Evolutionary conservation across 495 filamentous ascomycete species (phyloP).

Genomic region (Xylaria cubensis): DNA sequence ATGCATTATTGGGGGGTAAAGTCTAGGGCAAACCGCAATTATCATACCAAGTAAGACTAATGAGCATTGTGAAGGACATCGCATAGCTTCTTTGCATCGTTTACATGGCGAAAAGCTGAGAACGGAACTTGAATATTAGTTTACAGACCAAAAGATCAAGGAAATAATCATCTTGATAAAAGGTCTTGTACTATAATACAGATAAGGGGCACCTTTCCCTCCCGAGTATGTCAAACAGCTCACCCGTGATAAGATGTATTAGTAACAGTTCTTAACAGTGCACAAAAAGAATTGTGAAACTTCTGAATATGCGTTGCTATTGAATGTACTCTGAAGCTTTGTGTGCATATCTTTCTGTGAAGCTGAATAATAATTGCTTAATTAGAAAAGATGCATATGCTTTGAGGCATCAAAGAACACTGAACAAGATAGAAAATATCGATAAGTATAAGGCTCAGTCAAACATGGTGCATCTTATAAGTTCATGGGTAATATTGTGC

Average conservation of each 20-base stretch:
- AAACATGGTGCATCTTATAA: constrained; percentile 3
- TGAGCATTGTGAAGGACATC: neutral
- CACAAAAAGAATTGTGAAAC: neutral
- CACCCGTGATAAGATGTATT: neutral
- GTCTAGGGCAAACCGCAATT: neutral
- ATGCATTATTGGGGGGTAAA: neutral
- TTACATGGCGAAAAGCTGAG: neutral
- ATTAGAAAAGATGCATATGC: neutral
- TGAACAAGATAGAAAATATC: constrained; percentile 8
- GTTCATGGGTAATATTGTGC: neutral
- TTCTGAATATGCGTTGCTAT: neutral
- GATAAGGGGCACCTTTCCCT: neutral
- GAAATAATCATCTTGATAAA: neutral
- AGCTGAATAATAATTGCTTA: neutral
- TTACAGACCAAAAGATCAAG: neutral
- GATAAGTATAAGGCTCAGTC: neutral
- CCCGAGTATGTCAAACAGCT: neutral
- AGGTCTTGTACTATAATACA: neutral
- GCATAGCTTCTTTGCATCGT: neutral
- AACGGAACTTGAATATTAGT: neutral
- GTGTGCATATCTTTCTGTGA: neutral
- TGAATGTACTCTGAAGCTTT: neutral
- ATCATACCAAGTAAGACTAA: neutral
- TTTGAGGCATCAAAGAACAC: constrained; percentile 17
- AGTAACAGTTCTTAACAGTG: neutral